phyloP scores from a whole-genome alignment of 805 yeast species.

The Wickerhamiella brachini region DNA sequence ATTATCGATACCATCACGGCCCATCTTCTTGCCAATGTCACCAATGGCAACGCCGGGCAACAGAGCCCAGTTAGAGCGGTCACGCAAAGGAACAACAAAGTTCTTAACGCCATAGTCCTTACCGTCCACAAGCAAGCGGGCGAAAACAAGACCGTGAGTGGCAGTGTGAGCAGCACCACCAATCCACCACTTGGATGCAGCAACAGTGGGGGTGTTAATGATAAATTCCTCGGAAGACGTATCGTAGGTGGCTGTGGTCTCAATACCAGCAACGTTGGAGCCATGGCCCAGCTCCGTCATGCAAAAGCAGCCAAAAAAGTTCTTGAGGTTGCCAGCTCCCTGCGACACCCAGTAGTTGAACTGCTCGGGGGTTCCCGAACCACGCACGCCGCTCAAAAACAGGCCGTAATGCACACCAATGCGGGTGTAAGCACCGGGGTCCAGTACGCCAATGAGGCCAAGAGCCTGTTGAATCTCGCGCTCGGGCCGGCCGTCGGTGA shows the following conservation, averaged over 20 bases:
- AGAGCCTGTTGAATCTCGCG: slow-evolving; percentile 18
- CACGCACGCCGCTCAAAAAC: slow-evolving; percentile 56
- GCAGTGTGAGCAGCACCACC: slow-evolving; percentile 91
- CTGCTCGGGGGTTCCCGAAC: slow-evolving; percentile 69
- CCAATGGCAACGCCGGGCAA: slow-evolving; percentile 66
- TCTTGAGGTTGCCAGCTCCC: slow-evolving; percentile 18
- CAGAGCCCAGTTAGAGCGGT: slow-evolving; percentile 43
- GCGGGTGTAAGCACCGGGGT: slow-evolving; percentile 62
- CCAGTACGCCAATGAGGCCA: slow-evolving; percentile 23
- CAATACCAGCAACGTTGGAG: slow-evolving; percentile 74
- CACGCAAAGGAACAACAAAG: slow-evolving; percentile 74
- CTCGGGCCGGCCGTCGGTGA: slow-evolving; percentile 21
- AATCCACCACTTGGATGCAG: slow-evolving; percentile 93
- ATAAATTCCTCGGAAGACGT: slow-evolving; percentile 43
- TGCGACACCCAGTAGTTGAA: slow-evolving; percentile 56
- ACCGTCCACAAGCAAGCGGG: slow-evolving; percentile 59
- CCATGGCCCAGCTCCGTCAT: slow-evolving; percentile 86
- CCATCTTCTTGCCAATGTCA: slow-evolving; percentile 84
- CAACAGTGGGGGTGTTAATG: slow-evolving; percentile 68
- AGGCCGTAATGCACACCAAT: slow-evolving; percentile 67
- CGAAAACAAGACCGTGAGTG: slow-evolving; percentile 63
- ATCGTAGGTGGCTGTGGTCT: slow-evolving; percentile 69
- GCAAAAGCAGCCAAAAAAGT: slow-evolving; percentile 62
- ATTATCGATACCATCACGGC: slow-evolving; percentile 79
- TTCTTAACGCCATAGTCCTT: slow-evolving; percentile 79